These are phyloP conservation scores for Monilinia fructicola DNA, from an alignment of 2,329 filamentous ascomycete species.

Conservation along the genomic window DNA sequence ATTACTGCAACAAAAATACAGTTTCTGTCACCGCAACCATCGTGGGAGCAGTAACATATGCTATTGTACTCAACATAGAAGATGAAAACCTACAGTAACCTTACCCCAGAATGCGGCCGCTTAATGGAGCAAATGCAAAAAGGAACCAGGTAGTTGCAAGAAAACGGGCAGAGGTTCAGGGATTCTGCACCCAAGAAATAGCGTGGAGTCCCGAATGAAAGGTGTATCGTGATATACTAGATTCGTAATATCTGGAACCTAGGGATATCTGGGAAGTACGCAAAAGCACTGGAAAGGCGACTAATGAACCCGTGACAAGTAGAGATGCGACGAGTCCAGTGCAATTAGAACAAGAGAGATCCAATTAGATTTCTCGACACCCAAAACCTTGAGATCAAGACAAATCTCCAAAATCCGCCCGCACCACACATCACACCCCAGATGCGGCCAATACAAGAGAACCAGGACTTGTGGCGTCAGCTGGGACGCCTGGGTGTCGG, in stretches of 20 bases:
- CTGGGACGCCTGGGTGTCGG: too few relatives aligned
- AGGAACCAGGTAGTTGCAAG: slow-evolving; percentile 8
- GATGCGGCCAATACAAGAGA: too few relatives aligned
- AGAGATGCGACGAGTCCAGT: not conserved
- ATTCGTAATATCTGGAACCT: not conserved
- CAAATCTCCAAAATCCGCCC: too few relatives aligned
- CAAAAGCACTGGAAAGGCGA: too few relatives aligned
- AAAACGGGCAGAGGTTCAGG: not conserved
- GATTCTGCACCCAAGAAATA: not conserved
- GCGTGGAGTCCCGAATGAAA: slow-evolving; percentile 4
- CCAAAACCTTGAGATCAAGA: not conserved
- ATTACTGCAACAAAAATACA: slow-evolving; percentile 12
- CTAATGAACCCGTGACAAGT: not conserved
- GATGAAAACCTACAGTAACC: slow-evolving; percentile 2
- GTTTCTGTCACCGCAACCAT: not conserved
- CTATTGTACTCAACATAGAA: slow-evolving; percentile 10
- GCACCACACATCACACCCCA: too few relatives aligned
- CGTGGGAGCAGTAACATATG: slow-evolving; percentile 13
- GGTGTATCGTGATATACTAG: slow-evolving; percentile 10
- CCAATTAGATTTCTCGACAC: not conserved
- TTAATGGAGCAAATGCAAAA: slow-evolving; percentile 19
- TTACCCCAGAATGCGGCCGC: not conserved
- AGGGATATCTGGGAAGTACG: too few relatives aligned
- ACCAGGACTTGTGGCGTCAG: too few relatives aligned
- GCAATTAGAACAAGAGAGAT: not conserved